Conservation (phyloP, 2,329 filamentous ascomycete genomes). For the Teratosphaeria nubilosa region DNA sequence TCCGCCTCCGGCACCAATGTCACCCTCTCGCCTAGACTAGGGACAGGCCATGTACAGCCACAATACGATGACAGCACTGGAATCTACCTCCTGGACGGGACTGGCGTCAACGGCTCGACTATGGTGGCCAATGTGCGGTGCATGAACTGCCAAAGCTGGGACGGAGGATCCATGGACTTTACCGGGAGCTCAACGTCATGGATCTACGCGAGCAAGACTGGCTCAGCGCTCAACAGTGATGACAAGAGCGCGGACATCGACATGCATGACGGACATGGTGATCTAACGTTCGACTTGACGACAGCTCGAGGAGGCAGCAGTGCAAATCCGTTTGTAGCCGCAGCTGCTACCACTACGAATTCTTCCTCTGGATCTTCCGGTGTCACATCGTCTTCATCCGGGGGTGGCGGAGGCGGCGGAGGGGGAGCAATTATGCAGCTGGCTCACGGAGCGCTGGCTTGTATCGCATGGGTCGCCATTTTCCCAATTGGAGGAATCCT, state of each 20-base stretch:
- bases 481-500: constrained; percentile 36
- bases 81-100: constrained; percentile 43
- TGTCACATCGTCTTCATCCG: no score
- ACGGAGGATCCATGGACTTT: constrained; percentile 43
- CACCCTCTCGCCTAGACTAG: constrained; percentile 45
- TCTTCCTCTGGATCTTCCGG: constrained; percentile 1
- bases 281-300: constrained; percentile 39
- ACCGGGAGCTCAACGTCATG: constrained; percentile 30
- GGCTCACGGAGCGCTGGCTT: constrained; percentile 35
- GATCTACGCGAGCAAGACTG: constrained; percentile 41
- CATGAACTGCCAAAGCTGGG: constrained; percentile 44
- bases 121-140: constrained; percentile 50
- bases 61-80: constrained; percentile 32
- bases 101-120: constrained; percentile 40
- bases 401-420: no score
- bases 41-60: constrained; percentile 36
- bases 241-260: constrained; percentile 33
- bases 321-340: constrained; percentile 32
- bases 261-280: constrained; percentile 35
- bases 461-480: constrained; percentile 35
- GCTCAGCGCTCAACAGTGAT: constrained; percentile 39
- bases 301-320: constrained; percentile 40
- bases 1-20: constrained; percentile 43
- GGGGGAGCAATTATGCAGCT: constrained; percentile 13
- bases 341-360: constrained; percentile 5